Evolutionary conservation across 306 rosid genomes (phyloP), one percentile per base, ranked within the genome.

Genomic region (Quercus rubra): DNA sequence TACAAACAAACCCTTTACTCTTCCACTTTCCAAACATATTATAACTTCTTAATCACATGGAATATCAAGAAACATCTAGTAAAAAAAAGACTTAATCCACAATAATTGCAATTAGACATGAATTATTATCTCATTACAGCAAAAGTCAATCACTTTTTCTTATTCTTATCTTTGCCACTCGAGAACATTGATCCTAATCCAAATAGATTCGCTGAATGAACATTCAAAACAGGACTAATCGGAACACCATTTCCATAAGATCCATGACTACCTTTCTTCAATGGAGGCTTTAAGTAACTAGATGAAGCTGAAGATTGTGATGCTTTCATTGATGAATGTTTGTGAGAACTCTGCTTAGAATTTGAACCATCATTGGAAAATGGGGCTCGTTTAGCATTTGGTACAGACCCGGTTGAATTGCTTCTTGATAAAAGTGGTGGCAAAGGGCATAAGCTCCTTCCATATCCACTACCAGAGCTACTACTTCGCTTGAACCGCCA

Each of bases 401-500:
- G 82, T 10, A 87, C 43, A 30, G 97, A 87, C 5, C 98, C 97
- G 3, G 97, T 90, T 33, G 98, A 94, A 75, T 91, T 82, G 91
- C 98, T 94, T 63, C 96, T 83, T 1, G 96, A 88, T n/a, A 94
- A 57, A 76, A 94, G 91, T 43, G 96, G 91, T 30, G 94, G 96
- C 33, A 94, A 76, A 75, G 98, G 98, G 75, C 98, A 94, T 23
- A 94, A 83, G 55, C 92, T 92, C 18, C 90, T 82, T 18, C 91
- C 93, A 66, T 94, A 92, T 43, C 96, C 98, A 82, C 87, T 88
- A 0, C 98, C 98, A 82, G 97, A 92, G 55, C 98, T 94, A 46
- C 96, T 94, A 66, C 98, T 94, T 75, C 98, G 83, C 84, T 88
- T 92, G 78, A 94, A 94, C 19, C 96, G 43, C 98, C 98, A 94